Percentiles rank a stretch among this genome's conserved stretches.
Conservation (phyloP, 2,329 filamentous ascomycete species). For the Colletotrichum endophyticum region DNA sequence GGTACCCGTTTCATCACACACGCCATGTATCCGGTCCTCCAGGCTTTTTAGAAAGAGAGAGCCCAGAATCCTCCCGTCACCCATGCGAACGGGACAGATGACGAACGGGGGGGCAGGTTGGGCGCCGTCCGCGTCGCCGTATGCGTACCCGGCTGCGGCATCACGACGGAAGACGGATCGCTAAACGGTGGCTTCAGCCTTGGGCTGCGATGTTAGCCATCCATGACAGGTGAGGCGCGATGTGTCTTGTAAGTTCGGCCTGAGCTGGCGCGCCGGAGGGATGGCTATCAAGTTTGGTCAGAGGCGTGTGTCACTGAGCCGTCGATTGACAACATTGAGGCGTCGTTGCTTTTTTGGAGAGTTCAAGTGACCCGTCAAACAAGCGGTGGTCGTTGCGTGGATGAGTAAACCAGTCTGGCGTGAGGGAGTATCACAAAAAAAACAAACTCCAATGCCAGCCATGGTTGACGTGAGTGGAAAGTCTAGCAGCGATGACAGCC, state of each 20-base stretch:
- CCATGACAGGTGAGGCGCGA: background rate
- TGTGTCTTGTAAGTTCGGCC: background rate
- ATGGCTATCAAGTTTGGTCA: background rate
- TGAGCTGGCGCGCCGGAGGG: background rate
- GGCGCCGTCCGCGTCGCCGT: background rate
- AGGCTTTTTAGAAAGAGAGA: background rate
- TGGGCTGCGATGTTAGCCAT: background rate
- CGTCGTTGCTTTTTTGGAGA: background rate
- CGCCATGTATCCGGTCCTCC: background rate
- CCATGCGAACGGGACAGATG: background rate
- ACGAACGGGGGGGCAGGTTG: background rate
- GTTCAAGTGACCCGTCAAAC: conserved; percentile 8
- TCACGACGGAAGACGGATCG: background rate
- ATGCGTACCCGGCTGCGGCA: background rate
- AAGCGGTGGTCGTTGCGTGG: conserved; percentile 2
- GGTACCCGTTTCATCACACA: background rate
- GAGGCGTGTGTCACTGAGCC: background rate
- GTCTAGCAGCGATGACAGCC: background rate
- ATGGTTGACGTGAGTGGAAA: background rate
- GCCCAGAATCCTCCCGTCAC: background rate
- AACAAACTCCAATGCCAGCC: background rate
- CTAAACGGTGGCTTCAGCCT: background rate
- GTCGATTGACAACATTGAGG: background rate
- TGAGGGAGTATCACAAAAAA: background rate
- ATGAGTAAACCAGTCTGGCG: background rate